Base-by-base conservation (phyloP, 441 rosid genomes). In the Kokia cookei region DNA sequence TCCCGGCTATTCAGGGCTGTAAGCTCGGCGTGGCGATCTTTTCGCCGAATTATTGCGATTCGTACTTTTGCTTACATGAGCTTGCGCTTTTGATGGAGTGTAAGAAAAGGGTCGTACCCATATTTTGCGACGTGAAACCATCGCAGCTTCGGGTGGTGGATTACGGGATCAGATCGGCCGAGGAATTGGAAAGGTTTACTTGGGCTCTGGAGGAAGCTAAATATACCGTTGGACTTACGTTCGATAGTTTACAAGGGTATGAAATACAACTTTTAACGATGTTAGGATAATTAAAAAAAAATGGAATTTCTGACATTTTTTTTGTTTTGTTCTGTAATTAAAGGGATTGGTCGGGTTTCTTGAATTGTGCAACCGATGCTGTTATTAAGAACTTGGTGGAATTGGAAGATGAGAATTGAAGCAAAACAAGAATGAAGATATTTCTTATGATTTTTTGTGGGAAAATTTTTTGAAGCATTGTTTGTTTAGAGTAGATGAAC, bases 301-400 rank as follows among this genome's bases (percentile, higher is more conserved):
- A 9, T 24, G 7, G 7, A 4, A 59, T 27, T 5, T 32, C 37
- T 32, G 37, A 32, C 37, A 32, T 29, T 32, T 32, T 32, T 32
- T 32, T 32, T 3, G 32, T 29, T 2, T 40, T 50, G 13, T 53
- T 10, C 42, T n/a, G 5, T 2, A 12, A 60, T 9, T 45, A 26
- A 15, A 94, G 98, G 82, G 89, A 94, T 65, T 94, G 98, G 98
- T 88, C 98, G 63, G 70, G 91, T 55, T 87, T 94, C 78, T 74
- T 94, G 69, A 77, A 66, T 12, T 78, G 60, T 57, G 89, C 97
- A 1, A 85, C 93, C 4, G 90, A 88, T 59, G 98, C 95, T 11
- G 86, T 94, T 22, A 40, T 83, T 5, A 60, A 81, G 77, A 92
- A 83, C 79, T 76, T 94, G 81, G 72, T 85, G 19, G 94, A 87